These are phyloP conservation scores for Cladosporium sp. DNA, from an alignment of 2,329 filamentous ascomycete genomes.

Conservation along the genomic window DNA sequence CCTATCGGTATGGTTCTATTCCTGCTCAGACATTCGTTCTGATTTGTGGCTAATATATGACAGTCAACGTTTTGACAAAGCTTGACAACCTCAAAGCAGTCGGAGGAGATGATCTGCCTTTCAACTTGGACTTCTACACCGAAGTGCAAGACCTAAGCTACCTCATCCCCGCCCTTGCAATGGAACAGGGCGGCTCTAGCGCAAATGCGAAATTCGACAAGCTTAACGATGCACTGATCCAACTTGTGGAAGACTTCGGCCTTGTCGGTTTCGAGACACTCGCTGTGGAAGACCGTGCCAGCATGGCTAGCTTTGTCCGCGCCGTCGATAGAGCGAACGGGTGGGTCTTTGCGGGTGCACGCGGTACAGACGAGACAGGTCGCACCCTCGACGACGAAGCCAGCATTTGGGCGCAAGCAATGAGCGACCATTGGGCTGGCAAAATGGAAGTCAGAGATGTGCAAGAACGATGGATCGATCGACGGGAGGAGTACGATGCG, in stretches of 20 bases:
- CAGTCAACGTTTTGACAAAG: constrained; percentile 89
- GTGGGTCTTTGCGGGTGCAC: constrained; percentile 85
- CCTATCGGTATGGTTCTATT: constrained; percentile 53
- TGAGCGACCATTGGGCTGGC: constrained; percentile 62
- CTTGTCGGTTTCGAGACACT: constrained; percentile 90
- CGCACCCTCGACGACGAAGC: constrained; percentile 29
- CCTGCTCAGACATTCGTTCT: neutral
- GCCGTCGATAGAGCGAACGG: constrained; percentile 89
- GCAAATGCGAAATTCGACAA: constrained; percentile 64
- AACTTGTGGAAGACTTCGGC: constrained; percentile 82
- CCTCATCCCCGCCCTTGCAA: constrained; percentile 73
- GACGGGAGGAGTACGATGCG: constrained; percentile 81
- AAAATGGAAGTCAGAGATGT: constrained; percentile 82
- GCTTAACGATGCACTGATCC: constrained; percentile 80
- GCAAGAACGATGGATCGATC: constrained; percentile 92
- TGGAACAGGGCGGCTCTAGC: constrained; percentile 56
- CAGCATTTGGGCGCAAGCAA: constrained; percentile 93
- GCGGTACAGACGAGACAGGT: constrained; percentile 75
- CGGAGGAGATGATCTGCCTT: constrained; percentile 75
- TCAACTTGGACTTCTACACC: constrained; percentile 96
- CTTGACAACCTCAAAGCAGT: constrained; percentile 81
- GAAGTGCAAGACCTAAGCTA: constrained; percentile 91
- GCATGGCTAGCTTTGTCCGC: constrained; percentile 87
- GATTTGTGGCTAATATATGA: neutral
- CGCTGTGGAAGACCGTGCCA: constrained; percentile 93